Evolutionary conservation across 345 rosid species (phyloP), one percentile per base, ranked within the genome.

Genomic region (Arabis hirsuta): DNA sequence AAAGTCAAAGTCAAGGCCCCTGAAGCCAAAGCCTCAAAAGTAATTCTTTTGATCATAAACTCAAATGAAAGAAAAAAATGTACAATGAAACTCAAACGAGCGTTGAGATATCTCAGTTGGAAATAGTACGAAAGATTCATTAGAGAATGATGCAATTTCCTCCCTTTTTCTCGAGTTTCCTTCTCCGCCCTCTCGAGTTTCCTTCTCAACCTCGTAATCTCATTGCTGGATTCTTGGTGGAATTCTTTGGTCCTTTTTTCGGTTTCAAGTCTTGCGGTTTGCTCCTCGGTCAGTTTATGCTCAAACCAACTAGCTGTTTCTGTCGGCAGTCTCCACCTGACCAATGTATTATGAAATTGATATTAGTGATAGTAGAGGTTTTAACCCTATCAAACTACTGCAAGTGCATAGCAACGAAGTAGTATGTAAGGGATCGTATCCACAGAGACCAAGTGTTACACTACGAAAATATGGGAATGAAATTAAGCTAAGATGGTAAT

Each of bases 231-330:
- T 66, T 80, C 79, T 82, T 53, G 62, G 61, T 88, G 91, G 64
- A 81, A 86, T 31, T 54, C 2, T 1, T 73, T 81, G 0, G 86
- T 88, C 12, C 11, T 62, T 80, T 82, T 76, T 67, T 90, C 90
- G 5, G 92, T 84, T 64, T 56, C 79, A 41, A 81, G 74, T 52
- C 92, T 75, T 4, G 90, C 92, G 16, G 85, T 87, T 67, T 86
- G 84, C 85, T 90, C 97, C 65, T 82, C 89, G 0, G 83, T 88
- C 67, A 88, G 48, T 72, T 84, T 82, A 64, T 60, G 82, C 73
- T 90, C 89, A 5, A 90, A 83, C 73, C 74, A 76, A 1, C n/a
- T 62, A 3, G 84, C 82, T 20, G 87, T 77, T 81, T 88, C 90
- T 51, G 47, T 74, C 69, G 86, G 87, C 80, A 26, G 65, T 64